Conservation (phyloP, 2,329 filamentous ascomycete species). For the Reticulascus tulasneorum region DNA sequence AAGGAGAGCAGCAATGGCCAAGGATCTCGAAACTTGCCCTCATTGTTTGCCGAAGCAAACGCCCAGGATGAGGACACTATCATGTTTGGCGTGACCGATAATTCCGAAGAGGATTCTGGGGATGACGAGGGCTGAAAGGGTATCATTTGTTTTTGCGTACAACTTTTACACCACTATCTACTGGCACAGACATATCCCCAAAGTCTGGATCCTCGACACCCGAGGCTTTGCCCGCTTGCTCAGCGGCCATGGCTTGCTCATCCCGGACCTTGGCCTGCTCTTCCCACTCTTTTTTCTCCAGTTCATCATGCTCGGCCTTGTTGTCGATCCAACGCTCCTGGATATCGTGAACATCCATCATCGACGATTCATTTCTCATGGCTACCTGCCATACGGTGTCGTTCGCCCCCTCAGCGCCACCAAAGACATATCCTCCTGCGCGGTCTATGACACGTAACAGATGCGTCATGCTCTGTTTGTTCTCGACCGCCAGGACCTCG, state of each 20-base stretch:
- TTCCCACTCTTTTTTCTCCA: slow-evolving; percentile 71
- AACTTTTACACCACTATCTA: slow-evolving; percentile 67
- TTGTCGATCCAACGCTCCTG: slow-evolving; percentile 95
- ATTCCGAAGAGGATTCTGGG: slow-evolving; percentile 43
- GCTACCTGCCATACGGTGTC: slow-evolving; percentile 97
- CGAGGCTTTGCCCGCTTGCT: slow-evolving; percentile 22
- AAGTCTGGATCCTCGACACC: slow-evolving; percentile 43
- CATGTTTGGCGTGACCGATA: slow-evolving; percentile 32
- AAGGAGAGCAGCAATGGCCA: slow-evolving; percentile 34
- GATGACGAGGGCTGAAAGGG: slow-evolving; percentile 39
- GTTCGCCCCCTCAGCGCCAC: slow-evolving; percentile 83
- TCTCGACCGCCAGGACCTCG: slow-evolving; percentile 91
- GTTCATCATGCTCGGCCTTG: slow-evolving; percentile 80
- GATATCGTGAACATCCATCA: slow-evolving; percentile 81
- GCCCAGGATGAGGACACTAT: slow-evolving; percentile 62
- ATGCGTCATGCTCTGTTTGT: slow-evolving; percentile 95
- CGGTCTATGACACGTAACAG: slow-evolving; percentile 85
- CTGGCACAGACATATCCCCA: slow-evolving; percentile 47
- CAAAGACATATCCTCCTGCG: slow-evolving; percentile 90
- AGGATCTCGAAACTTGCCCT: no score
- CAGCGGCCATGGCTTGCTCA: slow-evolving; percentile 20
- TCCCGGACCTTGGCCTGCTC: slow-evolving; percentile 58
- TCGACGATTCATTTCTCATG: slow-evolving; percentile 70
- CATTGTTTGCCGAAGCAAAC: slow-evolving; percentile 35
- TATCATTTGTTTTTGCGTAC: slow-evolving; percentile 59